A percentile compares a stretch with the other conserved stretches of the same genome.
These are phyloP conservation scores for Thamnidium elegans DNA, from an alignment of 192 early-diverging fungal species.

Conservation along the genomic window DNA sequence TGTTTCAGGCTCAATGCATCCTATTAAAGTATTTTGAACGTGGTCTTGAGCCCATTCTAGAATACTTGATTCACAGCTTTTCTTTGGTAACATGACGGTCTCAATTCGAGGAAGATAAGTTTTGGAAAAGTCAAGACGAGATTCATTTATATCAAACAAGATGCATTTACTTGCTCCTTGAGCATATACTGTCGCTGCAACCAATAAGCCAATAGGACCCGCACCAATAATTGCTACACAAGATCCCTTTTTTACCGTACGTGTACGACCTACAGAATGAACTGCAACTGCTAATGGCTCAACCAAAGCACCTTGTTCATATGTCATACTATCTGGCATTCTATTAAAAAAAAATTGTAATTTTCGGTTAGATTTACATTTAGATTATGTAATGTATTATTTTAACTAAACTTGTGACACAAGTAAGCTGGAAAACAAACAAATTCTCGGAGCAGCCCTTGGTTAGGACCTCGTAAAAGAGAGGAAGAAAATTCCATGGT, in stretches of 20 bases:
- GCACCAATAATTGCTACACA: constrained; percentile 38
- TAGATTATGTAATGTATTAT: constrained; percentile 35
- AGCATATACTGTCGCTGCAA: constrained; percentile 31
- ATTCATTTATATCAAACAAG: constrained; percentile 33
- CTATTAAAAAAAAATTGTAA: constrained; percentile 2
- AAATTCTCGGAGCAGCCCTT: constrained; percentile 10
- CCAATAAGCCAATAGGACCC: constrained; percentile 36
- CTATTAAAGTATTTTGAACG: too few relatives aligned
- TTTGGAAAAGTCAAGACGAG: constrained; percentile 28
- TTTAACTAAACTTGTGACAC: constrained; percentile 1
- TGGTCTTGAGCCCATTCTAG: too few relatives aligned
- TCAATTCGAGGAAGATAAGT: not conserved
- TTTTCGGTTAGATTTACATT: constrained; percentile 37
- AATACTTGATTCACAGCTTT: too few relatives aligned
- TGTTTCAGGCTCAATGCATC: too few relatives aligned
- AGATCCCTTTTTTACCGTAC: constrained; percentile 16
- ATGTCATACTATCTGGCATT: constrained; percentile 34
- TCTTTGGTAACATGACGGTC: too few relatives aligned
- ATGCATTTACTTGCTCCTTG: constrained; percentile 26
- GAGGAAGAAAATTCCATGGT: constrained; percentile 41
- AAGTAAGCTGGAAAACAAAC: constrained; percentile 1
- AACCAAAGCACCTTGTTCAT: constrained; percentile 37
- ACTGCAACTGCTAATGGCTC: constrained; percentile 40
- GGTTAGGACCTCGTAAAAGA: constrained; percentile 21
- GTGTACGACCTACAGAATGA: constrained; percentile 29